Base-by-base conservation (phyloP, 495 filamentous ascomycete species). In the Xanthoparmelia taractica region DNA sequence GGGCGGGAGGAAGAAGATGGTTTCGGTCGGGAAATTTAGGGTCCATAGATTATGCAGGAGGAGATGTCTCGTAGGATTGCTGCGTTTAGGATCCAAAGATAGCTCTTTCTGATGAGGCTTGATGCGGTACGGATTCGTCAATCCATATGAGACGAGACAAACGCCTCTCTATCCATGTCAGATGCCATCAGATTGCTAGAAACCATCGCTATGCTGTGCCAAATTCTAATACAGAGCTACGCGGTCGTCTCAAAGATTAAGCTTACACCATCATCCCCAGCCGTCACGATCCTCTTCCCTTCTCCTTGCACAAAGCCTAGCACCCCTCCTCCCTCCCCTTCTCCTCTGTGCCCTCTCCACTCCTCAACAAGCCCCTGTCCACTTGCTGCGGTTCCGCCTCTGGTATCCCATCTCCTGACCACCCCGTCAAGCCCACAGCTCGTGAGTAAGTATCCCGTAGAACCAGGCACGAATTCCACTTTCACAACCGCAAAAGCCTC, bases 351-450 rank as follows among this genome's bases (percentile, higher is more conserved):
- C 3, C 90, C 92, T 69, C 80, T 87, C 88, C 90, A 93, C 73
- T 96, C 91, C 55, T 82, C 84, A 23, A 87, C 71, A 63, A 91
- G 71, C 36, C 86, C 90, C 59, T 84, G 84, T 2, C 69, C 80
- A 52, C 80, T 79, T 4, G 77, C 79, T 8, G 83, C 80, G 4
- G 88, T 91, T 12, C 90, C 91, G 37, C 89, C 91, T 43, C 91
- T 81, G 27, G 87, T 80, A 76, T 97, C 91, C 92, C 92, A 97
- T 59, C 90, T 76, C 70, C 89, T 79, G 4, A 97, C 86, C 0
- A 89, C 88, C 7, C 92, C 92, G 69, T 97, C 92, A 75, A 96
- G 82, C 3, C 92, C 92, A 67, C 88, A 91, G 57, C 77, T 83
- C 8, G 91, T 96, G 27, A 96, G 77, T 68, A 54, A 65, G 61